Conservation (phyloP, 805 yeast genomes). For the Barnettozyma pratensis region DNA sequence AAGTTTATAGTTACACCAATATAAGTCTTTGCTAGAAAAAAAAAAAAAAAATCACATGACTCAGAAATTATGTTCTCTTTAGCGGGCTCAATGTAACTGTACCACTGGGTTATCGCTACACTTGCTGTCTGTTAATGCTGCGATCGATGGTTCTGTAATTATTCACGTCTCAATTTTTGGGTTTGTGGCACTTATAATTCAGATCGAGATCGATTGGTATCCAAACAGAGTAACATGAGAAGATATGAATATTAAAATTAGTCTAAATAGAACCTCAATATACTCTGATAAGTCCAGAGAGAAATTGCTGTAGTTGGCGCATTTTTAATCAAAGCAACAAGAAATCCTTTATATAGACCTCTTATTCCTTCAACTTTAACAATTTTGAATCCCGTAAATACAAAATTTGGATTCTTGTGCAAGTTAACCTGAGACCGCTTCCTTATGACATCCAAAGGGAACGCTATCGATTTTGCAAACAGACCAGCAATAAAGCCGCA, state of each 20-base stretch:
- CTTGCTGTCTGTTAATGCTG: too few species aligned
- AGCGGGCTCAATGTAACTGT: too few species aligned
- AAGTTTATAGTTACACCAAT: too few species aligned
- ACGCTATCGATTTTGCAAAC: slow-evolving; percentile 64
- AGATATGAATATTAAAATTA: background rate
- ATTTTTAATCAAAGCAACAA: slow-evolving; percentile 65
- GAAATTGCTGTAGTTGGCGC: slow-evolving; percentile 75
- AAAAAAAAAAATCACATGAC: too few species aligned
- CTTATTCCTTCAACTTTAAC: slow-evolving; percentile 50
- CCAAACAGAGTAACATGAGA: background rate
- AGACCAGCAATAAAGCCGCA: slow-evolving; percentile 78
- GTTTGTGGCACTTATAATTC: background rate
- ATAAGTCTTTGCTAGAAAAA: too few species aligned
- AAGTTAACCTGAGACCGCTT: slow-evolving; percentile 68
- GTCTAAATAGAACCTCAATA: slow-evolving; percentile 2
- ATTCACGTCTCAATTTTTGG: too few species aligned
- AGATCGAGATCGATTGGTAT: background rate
- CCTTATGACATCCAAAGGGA: slow-evolving; percentile 82
- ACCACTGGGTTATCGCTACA: too few species aligned
- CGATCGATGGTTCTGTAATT: too few species aligned
- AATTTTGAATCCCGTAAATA: slow-evolving; percentile 34
- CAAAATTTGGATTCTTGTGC: slow-evolving; percentile 25
- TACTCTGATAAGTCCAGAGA: slow-evolving; percentile 55
- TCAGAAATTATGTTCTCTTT: too few species aligned
- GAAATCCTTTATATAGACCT: slow-evolving; percentile 73